Percentiles rank a stretch among this genome's conserved stretches.
Evolutionary conservation across 306 rosid genomes (phyloP).

Genomic region (Hippophae gyantsensis): DNA sequence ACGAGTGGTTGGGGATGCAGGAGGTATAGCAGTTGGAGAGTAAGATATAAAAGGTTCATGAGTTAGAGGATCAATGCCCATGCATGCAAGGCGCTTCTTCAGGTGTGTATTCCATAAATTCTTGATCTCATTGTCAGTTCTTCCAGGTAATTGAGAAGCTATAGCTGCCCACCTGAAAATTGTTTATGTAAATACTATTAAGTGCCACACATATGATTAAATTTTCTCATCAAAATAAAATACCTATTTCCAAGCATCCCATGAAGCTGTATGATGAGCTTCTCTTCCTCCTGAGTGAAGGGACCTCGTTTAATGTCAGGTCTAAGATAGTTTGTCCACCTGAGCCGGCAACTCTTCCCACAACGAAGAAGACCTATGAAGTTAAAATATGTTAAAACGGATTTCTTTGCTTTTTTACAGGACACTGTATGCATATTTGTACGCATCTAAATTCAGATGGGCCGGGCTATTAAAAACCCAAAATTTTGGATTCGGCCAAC

Average conservation of each 20-base stretch:
- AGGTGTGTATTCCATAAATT: constrained; percentile 92
- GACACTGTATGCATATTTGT: no score
- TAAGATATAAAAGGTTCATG: constrained; percentile 42
- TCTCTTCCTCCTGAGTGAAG: constrained; percentile 68
- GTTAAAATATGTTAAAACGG: no score
- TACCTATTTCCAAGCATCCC: constrained; percentile 93
- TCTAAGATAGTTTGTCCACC: constrained; percentile 92
- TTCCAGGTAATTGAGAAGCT: constrained; percentile 79
- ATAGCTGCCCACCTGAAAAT: constrained; percentile 85
- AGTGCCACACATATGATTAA: neutral
- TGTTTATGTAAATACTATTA: neutral
- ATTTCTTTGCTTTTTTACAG: no score
- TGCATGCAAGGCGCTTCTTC: constrained; percentile 65
- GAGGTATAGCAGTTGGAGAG: constrained; percentile 22
- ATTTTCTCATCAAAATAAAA: no score
- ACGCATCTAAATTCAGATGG: no score
- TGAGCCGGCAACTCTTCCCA: constrained; percentile 95
- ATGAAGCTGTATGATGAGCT: constrained; percentile 87
- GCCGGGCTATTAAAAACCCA: no score
- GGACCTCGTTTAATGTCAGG: constrained; percentile 95
- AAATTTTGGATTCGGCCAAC: no score
- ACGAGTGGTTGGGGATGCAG: constrained; percentile 41
- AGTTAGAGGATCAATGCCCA: constrained; percentile 78
- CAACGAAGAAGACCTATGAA: constrained; percentile 76
- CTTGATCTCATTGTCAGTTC: constrained; percentile 96